Conservation (phyloP, 2,329 filamentous ascomycete genomes). For the Fusarium fracticaudum region DNA sequence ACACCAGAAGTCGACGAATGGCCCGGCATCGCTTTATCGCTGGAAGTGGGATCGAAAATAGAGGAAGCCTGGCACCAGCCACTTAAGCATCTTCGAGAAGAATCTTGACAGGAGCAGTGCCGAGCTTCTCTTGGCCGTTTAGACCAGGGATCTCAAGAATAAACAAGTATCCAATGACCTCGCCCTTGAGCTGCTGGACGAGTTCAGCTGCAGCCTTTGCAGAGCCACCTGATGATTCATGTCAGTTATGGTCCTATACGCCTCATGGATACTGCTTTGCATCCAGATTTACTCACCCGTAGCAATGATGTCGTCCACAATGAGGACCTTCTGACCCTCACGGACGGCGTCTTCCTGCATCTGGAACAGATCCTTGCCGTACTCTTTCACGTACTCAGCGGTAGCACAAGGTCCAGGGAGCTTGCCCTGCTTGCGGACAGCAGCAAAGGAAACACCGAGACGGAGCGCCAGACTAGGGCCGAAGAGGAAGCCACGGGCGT, state of each 20-base stretch:
- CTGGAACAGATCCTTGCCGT: constrained; percentile 94
- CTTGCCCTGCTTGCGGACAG: constrained; percentile 95
- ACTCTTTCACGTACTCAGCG: constrained; percentile 92
- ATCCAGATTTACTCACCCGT: constrained; percentile 73
- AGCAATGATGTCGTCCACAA: constrained; percentile 98
- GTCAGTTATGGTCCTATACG: constrained; percentile 24
- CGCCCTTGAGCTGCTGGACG: constrained; percentile 84
- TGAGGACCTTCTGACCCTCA: constrained; percentile 86
- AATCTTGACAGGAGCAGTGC: constrained; percentile 79
- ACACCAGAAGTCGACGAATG: constrained; percentile 23
- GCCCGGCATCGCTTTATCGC: constrained; percentile 20
- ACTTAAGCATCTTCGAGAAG: constrained; percentile 68
- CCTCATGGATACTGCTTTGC: constrained; percentile 10
- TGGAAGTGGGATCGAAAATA: constrained; percentile 25
- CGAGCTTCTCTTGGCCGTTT: constrained; percentile 89
- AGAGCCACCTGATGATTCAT: constrained; percentile 75
- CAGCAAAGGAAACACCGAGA: constrained; percentile 87
- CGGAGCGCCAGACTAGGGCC: constrained; percentile 87
- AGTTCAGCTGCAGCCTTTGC: constrained; percentile 88
- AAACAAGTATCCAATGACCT: constrained; percentile 90
- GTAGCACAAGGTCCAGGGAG: constrained; percentile 89
- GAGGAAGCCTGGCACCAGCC: constrained; percentile 15
- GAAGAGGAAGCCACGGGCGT: constrained; percentile 95
- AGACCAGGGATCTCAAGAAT: constrained; percentile 95
- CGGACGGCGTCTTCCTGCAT: constrained; percentile 90